Base-by-base conservation (phyloP, 2,329 filamentous ascomycete genomes). In the Ambrosiella beaveri region DNA sequence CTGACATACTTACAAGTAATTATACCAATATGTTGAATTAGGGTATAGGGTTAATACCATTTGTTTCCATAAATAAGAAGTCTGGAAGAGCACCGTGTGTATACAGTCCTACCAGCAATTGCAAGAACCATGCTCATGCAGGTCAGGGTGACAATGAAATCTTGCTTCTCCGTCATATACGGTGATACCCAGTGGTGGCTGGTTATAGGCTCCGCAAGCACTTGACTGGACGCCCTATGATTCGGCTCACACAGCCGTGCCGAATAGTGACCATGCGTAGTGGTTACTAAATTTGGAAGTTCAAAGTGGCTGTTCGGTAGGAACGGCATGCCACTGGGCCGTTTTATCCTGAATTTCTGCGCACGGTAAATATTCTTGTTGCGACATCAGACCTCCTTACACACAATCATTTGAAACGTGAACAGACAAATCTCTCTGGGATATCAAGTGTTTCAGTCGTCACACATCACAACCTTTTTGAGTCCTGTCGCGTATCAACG, bases 221-320 rank as follows among this genome's bases (percentile, higher is more conserved):
- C 17, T 17, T 47, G 11, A n/a, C 13, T n/a, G 44, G n/a, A 15
- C 44, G 44, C 47, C 47, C 19, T 35, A 51, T 11, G 35, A 51
- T 35, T 51, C 47, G 47, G 47, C 47, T 51, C 19, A 35, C 55
- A 57, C 45, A 40, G 37, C 36, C 55, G 55, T 57, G 55, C 44
- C 45, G 45, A 57, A 51, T 38, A 38, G 36, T 35, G 35, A 54
- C 35, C 52, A 19, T 5, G n/a, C 27, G 11, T 35, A 19, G 39
- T 44, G 19, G 44, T 39, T 57, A 19, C 55, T 57, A 57, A 50
- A 39, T 19, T 47, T 57, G 55, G 55, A 57, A 57, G 36, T 51
- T 57, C 36, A 51, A 41, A 49, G 45, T 57, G 55, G 45, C 55
- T 51, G 44, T 57, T 50, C 44, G 55, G 41, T 15, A 57, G 37